Evolutionary conservation across 164 flowering plant species (phyloP).

Genomic region (Euptelea pleiosperma): DNA sequence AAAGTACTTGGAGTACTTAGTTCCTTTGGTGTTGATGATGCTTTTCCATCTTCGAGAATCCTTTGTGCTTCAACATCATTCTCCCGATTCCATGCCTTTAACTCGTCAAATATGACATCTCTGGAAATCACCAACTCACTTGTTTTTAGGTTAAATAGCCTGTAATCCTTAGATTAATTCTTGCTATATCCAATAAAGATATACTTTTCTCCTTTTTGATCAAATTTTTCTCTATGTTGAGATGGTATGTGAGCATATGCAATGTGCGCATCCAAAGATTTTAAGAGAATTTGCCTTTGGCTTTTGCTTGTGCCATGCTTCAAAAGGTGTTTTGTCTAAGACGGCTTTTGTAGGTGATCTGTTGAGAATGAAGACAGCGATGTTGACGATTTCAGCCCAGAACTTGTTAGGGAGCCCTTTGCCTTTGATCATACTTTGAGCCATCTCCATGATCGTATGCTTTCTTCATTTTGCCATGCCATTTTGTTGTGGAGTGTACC

Average conservation of each 20-base stretch:
- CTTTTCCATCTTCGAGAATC: background rate
- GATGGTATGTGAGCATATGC: slow-evolving; percentile 9
- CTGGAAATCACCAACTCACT: background rate
- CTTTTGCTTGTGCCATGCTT: slow-evolving; percentile 8
- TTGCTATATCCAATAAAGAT: slow-evolving; percentile 12
- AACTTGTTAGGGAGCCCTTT: slow-evolving; percentile 4
- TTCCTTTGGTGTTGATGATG: background rate
- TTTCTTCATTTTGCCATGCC: background rate
- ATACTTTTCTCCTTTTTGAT: slow-evolving; percentile 2
- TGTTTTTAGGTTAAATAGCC: slow-evolving; percentile 1
- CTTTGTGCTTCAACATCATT: background rate
- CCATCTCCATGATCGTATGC: too few relatives aligned
- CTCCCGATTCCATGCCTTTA: background rate
- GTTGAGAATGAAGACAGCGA: background rate
- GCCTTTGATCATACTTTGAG: slow-evolving; percentile 1
- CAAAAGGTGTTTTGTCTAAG: background rate
- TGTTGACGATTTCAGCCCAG: slow-evolving; percentile 8
- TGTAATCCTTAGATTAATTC: slow-evolving; percentile 1
- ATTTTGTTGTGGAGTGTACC: slow-evolving; percentile 12
- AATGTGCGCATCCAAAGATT: slow-evolving; percentile 6
- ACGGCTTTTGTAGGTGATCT: background rate
- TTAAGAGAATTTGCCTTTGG: background rate
- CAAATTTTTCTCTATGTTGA: slow-evolving; percentile 5
- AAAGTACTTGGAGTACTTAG: background rate
- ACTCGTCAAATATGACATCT: slow-evolving; percentile 12